Conservation (phyloP, 371 early-diverging fungal genomes). For the Rhizopus sp. region DNA sequence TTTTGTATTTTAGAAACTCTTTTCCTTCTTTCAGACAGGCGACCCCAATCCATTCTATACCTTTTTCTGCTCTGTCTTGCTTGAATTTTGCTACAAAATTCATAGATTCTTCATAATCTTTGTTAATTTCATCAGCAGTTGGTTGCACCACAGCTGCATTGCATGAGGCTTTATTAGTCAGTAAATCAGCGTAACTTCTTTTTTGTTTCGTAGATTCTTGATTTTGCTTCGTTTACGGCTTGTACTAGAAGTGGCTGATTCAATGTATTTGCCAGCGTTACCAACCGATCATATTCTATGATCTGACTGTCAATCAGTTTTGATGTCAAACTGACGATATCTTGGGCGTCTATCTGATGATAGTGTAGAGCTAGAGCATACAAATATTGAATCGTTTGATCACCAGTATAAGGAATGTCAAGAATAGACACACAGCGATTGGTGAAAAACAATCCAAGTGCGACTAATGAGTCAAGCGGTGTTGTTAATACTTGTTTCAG, state of each 20-base stretch:
- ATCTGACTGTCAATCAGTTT: conserved; percentile 8
- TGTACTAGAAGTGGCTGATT: conserved; percentile 4
- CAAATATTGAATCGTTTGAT: conserved; percentile 15
- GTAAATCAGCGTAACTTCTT: no score
- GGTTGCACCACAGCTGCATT: no score
- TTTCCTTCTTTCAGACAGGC: conserved; percentile 6
- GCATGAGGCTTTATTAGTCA: no score
- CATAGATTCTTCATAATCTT: no score
- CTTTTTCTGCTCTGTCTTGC: conserved; percentile 5
- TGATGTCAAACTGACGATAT: background rate
- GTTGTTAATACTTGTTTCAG: conserved; percentile 8
- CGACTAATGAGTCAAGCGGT: conserved; percentile 11
- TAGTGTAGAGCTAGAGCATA: conserved; percentile 2
- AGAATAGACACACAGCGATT: conserved; percentile 13
- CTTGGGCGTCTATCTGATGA: conserved; percentile 1
- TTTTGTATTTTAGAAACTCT: background rate
- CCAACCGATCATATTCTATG: conserved; percentile 10
- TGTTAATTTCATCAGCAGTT: no score
- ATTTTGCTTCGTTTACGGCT: conserved; percentile 8
- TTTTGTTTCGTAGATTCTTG: conserved; percentile 3
- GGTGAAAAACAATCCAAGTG: conserved; percentile 14
- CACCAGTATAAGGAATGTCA: conserved; percentile 10
- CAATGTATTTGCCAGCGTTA: conserved; percentile 11
- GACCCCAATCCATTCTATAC: background rate
- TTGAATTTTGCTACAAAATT: conserved; percentile 8